Conservation (phyloP, 106 monocot genomes). For the Dactylorhiza incarnata region DNA sequence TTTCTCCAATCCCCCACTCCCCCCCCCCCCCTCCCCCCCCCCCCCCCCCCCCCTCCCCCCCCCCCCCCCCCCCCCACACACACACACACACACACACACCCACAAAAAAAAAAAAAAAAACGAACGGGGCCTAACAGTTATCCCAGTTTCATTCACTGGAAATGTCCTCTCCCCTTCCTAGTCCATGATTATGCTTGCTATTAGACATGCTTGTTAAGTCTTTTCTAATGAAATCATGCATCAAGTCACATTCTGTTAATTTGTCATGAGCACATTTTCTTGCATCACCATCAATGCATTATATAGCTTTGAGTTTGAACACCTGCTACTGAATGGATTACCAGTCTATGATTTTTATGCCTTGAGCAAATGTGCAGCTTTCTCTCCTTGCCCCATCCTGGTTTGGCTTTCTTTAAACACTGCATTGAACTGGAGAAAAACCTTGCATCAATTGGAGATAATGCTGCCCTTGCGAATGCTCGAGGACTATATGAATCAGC, state of each 20-base stretch:
- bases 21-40: too few species aligned
- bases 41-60: too few species aligned
- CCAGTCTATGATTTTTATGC: neutral
- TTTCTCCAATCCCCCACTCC: too few species aligned
- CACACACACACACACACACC: too few species aligned
- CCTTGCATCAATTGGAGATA: slow-evolving; percentile 45
- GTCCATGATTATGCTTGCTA: neutral
- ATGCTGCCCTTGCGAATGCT: slow-evolving; percentile 28
- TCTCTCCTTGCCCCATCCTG: slow-evolving; percentile 74
- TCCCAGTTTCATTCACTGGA: neutral
- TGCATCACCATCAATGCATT: neutral
- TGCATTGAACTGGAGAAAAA: slow-evolving; percentile 83
- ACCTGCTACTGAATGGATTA: neutral
- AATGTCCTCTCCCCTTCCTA: neutral
- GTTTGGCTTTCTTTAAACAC: slow-evolving; percentile 47
- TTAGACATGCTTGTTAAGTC: neutral
- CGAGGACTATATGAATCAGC: slow-evolving; percentile 71
- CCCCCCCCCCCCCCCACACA: too few species aligned
- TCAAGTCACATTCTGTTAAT: neutral
- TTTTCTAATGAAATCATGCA: neutral
- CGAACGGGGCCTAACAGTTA: too few species aligned
- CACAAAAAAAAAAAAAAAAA: too few species aligned
- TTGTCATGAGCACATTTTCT: neutral
- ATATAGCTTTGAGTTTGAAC: neutral
- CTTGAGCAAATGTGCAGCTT: slow-evolving; percentile 37